Evolutionary conservation across 192 early-diverging fungal genomes (phyloP).

Genomic region (Piromyces finnis): DNA sequence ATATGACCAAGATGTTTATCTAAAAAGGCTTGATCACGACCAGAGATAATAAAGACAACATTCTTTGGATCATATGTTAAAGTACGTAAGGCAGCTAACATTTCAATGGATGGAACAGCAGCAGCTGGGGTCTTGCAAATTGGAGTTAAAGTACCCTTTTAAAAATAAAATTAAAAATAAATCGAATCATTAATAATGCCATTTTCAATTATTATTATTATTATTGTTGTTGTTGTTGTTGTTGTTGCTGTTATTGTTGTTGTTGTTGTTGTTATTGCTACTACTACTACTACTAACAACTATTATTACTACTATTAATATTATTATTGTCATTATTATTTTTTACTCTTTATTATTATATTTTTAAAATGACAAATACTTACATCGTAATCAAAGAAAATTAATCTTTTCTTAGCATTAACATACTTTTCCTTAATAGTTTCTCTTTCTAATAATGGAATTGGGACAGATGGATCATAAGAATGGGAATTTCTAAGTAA

Average conservation of each 20-base stretch:
- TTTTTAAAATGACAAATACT: too few relatives aligned
- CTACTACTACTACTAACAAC: too few relatives aligned
- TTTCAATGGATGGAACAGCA: constrained; percentile 60
- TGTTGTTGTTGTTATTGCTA: too few relatives aligned
- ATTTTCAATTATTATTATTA: too few relatives aligned
- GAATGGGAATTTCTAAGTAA: constrained; percentile 10
- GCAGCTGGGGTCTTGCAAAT: constrained; percentile 66
- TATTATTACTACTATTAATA: too few relatives aligned
- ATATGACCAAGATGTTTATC: constrained; percentile 72
- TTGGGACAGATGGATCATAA: constrained; percentile 6
- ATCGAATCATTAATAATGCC: too few relatives aligned
- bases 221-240: too few relatives aligned
- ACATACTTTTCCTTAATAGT: constrained; percentile 19
- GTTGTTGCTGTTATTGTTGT: too few relatives aligned
- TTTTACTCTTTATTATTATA: too few relatives aligned
- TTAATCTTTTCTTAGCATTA: constrained; percentile 48
- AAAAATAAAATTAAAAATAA: too few relatives aligned
- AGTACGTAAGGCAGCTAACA: constrained; percentile 51
- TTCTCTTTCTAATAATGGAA: constrained; percentile 20
- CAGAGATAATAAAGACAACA: constrained; percentile 79
- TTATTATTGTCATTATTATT: too few relatives aligned
- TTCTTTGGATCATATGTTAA: constrained; percentile 68
- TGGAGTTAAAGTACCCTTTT: constrained; percentile 80
- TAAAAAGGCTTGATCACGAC: constrained; percentile 67
- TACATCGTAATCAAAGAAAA: constrained; percentile 86